Conservation (phyloP, 306 rosid genomes). For the Quercus aquifolioides region DNA sequence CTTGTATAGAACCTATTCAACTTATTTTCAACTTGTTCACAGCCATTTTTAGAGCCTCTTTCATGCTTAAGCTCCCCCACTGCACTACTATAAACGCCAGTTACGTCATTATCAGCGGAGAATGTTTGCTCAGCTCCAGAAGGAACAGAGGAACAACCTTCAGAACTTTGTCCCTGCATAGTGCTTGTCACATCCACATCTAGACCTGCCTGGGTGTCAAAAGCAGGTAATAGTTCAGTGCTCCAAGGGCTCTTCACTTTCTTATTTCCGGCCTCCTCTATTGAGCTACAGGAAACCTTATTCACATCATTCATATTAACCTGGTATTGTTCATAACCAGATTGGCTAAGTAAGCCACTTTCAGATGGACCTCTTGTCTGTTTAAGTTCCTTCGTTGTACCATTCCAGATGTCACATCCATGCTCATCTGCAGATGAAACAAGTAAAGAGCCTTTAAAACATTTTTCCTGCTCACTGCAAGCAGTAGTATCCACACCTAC, state of each 20-base stretch:
- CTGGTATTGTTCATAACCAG: slow-evolving; percentile 17
- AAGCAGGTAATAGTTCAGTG: slow-evolving; percentile 28
- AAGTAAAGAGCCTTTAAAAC: neutral
- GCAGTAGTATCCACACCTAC: slow-evolving; percentile 12
- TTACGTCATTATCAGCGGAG: slow-evolving; percentile 1
- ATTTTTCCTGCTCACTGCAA: slow-evolving; percentile 17
- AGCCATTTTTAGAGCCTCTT: slow-evolving; percentile 11
- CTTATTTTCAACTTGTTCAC: slow-evolving; percentile 20
- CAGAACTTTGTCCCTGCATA: slow-evolving; percentile 8
- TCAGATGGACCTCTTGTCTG: slow-evolving; percentile 7
- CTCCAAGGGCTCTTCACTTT: slow-evolving; percentile 38
- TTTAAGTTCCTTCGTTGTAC: slow-evolving; percentile 7
- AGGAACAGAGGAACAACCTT: slow-evolving; percentile 12
- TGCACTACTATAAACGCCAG: slow-evolving; percentile 14
- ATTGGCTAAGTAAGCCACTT: neutral
- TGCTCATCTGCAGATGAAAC: slow-evolving; percentile 16
- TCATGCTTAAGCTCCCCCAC: slow-evolving; percentile 20
- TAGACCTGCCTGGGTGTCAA: slow-evolving; percentile 23
- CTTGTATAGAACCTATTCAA: neutral
- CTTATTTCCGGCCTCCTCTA: slow-evolving; percentile 30
- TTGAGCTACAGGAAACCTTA: slow-evolving; percentile 23
- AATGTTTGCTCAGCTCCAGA: slow-evolving; percentile 10
- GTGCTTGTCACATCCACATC: slow-evolving; percentile 24
- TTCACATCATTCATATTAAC: slow-evolving; percentile 29
- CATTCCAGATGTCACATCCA: slow-evolving; percentile 1